Base-by-base conservation (phyloP, 1,284 basidiomycete species). In the Ganoderma resinaceum region DNA sequence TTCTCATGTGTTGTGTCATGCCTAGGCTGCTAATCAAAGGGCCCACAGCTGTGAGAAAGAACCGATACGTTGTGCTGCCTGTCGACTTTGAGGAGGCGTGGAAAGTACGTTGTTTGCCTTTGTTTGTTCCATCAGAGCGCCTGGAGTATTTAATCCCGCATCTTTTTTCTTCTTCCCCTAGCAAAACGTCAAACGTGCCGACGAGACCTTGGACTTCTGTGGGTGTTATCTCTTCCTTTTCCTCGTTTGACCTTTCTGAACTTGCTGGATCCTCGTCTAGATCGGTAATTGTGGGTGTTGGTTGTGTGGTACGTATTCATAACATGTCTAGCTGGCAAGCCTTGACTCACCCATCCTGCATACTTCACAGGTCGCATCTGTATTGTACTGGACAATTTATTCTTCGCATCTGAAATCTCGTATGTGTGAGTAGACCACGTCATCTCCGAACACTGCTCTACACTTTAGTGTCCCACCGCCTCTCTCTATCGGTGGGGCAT, bases 61-160 rank as follows among this genome's bases (percentile, higher is more conserved):
- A 99, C 81, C 91, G 98, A 77, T 99, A 99, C 81, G 89, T 99
- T 66, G 97, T 99, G 78, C 85, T 99, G 61, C 97, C 98, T 0
- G 89, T 94, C 38, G 98, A 99, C 87, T 99, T 99, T 79, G 98
- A 99, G 80, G 96, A 98, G 82, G 95, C 95, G 77, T 98, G 96
- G 96, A 98, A 98, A 87, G 95, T 97, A 75, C 78, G 93, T 89
- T 87, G 72, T 88, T 82, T 81, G 74, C 82, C 69, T 53, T 71
- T 81, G 72, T 83, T 87, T 86, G 81, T 75, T 73, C 72, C 74
- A 76, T 76, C 78, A 74, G 49, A 66, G 66, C 68, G 75, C 69
- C 64, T 62, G 69, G 74, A 79, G 78, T 80, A 83, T 82, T 62
- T 65, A 79, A 79, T 74, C 72, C 78, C 74, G 79, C 76, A 52